A percentile compares a stretch with the other conserved stretches of the same genome.
These are phyloP conservation scores for Serendipita sp. DNA, from an alignment of 768 basidiomycete genomes.

Conservation along the genomic window DNA sequence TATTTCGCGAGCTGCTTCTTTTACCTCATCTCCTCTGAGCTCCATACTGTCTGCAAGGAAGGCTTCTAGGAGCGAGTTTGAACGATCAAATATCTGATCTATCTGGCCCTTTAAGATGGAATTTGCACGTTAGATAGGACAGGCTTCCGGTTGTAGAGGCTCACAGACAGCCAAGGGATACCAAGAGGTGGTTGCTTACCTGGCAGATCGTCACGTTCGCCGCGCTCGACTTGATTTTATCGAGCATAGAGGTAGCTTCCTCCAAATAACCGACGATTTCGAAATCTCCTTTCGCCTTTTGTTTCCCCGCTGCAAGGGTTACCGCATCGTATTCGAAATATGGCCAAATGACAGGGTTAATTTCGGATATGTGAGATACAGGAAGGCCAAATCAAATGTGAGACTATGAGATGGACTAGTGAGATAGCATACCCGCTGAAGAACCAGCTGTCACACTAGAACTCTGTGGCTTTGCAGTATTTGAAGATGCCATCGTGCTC, in stretches of 20 bases:
- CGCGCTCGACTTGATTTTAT: neutral
- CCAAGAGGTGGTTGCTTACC: neutral
- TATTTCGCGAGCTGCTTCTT: neutral
- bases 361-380: neutral
- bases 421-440: too few relatives aligned
- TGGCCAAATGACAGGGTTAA: neutral
- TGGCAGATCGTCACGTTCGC: neutral
- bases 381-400: too few relatives aligned
- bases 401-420: too few relatives aligned
- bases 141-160: too few relatives aligned
- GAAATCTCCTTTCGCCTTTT: neutral
- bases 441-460: too few relatives aligned
- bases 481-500: too few relatives aligned
- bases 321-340: neutral
- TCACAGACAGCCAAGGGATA: neutral
- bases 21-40: neutral
- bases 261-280: neutral
- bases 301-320: neutral
- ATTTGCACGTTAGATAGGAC: too few relatives aligned
- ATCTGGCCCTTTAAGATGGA: neutral
- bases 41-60: neutral
- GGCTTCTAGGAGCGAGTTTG: neutral
- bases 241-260: neutral
- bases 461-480: too few relatives aligned
- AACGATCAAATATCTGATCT: conserved; percentile 2